Evolutionary conservation across 2,329 filamentous ascomycete genomes (phyloP), one percentile per base, ranked within the genome.

Genomic region (Cercospora brassicicola): DNA sequence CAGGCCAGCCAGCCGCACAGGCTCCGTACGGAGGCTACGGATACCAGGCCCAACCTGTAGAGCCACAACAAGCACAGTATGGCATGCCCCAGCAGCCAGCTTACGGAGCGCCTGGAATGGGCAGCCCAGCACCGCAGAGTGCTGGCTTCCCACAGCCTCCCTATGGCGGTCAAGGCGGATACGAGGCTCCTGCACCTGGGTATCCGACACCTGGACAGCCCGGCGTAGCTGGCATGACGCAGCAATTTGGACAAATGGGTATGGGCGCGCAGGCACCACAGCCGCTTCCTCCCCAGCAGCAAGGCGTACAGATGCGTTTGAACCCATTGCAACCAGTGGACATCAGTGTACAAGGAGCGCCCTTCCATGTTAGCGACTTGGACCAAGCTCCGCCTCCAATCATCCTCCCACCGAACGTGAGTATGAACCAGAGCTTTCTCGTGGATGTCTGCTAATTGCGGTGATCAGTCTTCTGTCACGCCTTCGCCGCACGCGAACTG

Each of bases 261-360:
- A 83, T 96, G 73, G 85, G 77, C 67, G 87, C 86, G 59, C 75
- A 72, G 74, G 78, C 76, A 68, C 80, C 77, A 69, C 78, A 76
- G 66, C 75, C 78, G 23, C 79, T 85, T 71, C 84, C 84, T 71
- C 83, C 84, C 60, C 84, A 83, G 69, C 81, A 78, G 70, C 80
- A 81, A 72, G 80, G 80, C 45, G 81, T 82, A 82, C 74, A 81
- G 51, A 79, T 82, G 70, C 81, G 83, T 57, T 83, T 97, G 73
- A 98, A 97, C 82, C 92, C 94, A 81, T 88, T 98, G 68, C 94
- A 95, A 79, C 92, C 94, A 18, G 94, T 93, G 53, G 95, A 99
- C 78, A 86, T 99, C 69, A 78, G 78, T 67, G 72, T 73, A 61
- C 86, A 97, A 76, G 92, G 91, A 75, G 92, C 96, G 81, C 94